Evolutionary conservation across 179 eudicot genomes (phyloP).

Genomic region (Gypsophila paniculata): DNA sequence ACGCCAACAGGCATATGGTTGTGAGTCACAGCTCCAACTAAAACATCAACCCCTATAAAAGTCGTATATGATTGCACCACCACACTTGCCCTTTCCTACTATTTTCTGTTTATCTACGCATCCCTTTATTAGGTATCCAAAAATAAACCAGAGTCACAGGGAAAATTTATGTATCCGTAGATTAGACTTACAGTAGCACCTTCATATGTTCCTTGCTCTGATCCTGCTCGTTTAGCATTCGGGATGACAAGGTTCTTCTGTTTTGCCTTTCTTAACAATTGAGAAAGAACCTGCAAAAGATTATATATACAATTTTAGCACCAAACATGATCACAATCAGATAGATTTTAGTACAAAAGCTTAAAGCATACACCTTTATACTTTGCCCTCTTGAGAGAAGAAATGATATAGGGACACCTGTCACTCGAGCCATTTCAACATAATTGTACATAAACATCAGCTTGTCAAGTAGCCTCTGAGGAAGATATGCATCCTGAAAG

Average conservation of each 20-base stretch:
- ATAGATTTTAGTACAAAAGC: conserved; percentile 6
- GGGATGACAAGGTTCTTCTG: conserved; percentile 90
- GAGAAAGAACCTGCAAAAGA: conserved; percentile 82
- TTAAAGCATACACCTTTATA: conserved; percentile 59
- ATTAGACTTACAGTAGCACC: conserved; percentile 92
- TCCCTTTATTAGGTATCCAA: background rate
- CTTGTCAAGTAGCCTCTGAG: conserved; percentile 96
- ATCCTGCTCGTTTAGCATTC: conserved; percentile 80
- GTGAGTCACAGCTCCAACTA: background rate
- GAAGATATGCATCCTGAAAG: conserved; percentile 97
- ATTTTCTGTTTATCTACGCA: no score
- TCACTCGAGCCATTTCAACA: conserved; percentile 99
- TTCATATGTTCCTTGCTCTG: conserved; percentile 94
- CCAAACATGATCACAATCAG: conserved; percentile 15
- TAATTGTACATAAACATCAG: conserved; percentile 94
- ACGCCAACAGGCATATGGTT: background rate
- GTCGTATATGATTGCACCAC: conserved; percentile 1
- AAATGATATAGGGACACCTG: conserved; percentile 98
- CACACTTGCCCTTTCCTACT: background rate
- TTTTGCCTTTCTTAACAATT: conserved; percentile 87
- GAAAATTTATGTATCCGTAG: conserved; percentile 1
- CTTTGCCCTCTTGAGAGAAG: conserved; percentile 99
- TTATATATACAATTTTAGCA: conserved; percentile 12
- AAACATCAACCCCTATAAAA: background rate
- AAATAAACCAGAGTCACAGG: background rate